phyloP scores from a whole-genome alignment of 495 filamentous ascomycete species.

The Penicillium desertorum region DNA sequence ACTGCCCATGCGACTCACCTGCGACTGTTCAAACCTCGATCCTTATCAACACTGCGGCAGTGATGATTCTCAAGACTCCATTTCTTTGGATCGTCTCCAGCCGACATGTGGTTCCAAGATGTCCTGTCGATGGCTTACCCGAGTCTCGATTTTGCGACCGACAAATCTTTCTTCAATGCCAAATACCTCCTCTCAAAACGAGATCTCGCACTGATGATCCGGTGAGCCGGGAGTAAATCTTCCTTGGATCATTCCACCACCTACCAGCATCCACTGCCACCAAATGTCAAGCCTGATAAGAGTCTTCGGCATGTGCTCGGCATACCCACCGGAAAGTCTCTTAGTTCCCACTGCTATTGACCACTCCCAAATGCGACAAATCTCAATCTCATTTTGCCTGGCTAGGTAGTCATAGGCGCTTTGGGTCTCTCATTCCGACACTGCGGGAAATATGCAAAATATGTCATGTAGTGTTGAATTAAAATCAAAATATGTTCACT shows the following conservation, averaged over 20 bases:
- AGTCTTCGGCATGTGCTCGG: not conserved
- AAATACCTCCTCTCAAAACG: not conserved
- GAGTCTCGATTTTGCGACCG: not conserved
- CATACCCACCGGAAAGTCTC: not conserved
- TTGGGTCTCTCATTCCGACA: not conserved
- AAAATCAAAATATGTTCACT: not conserved
- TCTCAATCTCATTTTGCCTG: not conserved
- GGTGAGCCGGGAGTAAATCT: not conserved
- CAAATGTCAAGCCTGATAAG: not conserved
- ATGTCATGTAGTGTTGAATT: not conserved
- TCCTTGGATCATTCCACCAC: not conserved
- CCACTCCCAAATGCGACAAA: conserved; percentile 9
- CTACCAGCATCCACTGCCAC: not conserved
- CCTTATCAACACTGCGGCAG: not conserved
- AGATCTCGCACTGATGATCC: not conserved
- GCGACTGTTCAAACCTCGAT: not conserved
- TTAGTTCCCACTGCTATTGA: not conserved
- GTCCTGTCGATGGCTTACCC: not conserved
- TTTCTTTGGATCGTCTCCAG: not conserved
- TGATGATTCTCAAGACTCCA: not conserved
- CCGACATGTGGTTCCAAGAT: not conserved
- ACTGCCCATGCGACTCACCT: not conserved
- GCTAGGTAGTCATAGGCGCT: not conserved
- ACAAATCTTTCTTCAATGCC: not conserved
- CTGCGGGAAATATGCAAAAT: not conserved